A percentile compares a stretch with the other conserved stretches of the same genome.
phyloP scores from a whole-genome alignment of 441 rosid species.

The Mallotus repandus region DNA sequence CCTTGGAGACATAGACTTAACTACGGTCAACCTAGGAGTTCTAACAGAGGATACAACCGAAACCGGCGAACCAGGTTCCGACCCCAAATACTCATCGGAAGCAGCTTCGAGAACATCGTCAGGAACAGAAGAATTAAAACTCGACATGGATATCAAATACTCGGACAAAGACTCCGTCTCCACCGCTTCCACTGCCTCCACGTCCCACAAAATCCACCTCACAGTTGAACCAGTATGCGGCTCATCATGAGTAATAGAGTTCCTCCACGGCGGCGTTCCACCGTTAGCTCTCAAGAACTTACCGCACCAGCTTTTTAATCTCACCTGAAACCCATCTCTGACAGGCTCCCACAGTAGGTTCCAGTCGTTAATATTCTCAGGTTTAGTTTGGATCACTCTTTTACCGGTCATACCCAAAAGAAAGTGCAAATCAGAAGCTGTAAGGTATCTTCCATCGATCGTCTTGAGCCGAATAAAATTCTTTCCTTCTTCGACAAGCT shows the following conservation, averaged over 20 bases:
- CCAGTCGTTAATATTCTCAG: constrained; percentile 45
- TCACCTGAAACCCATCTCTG: constrained; percentile 59
- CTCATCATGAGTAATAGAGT: constrained; percentile 82
- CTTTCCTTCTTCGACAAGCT: constrained; percentile 29
- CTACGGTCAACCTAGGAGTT: constrained; percentile 38
- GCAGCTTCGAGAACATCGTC: constrained; percentile 49
- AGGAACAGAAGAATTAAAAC: constrained; percentile 46
- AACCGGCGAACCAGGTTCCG: constrained; percentile 47
- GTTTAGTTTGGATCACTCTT: constrained; percentile 57
- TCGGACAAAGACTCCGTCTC: constrained; percentile 32
- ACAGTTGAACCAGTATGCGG: constrained; percentile 69
- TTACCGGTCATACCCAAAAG: constrained; percentile 81
- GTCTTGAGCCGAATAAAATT: constrained; percentile 42
- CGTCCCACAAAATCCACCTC: constrained; percentile 75
- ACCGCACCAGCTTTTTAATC: constrained; percentile 65
- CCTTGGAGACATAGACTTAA: constrained; percentile 41
- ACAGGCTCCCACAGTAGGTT: constrained; percentile 85
- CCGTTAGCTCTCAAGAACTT: constrained; percentile 80
- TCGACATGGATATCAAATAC: constrained; percentile 49
- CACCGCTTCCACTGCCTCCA: constrained; percentile 43
- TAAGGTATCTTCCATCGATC: constrained; percentile 49
- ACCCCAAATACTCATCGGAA: constrained; percentile 39
- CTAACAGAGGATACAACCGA: constrained; percentile 29
- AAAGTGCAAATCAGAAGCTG: constrained; percentile 72
- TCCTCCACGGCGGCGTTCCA: constrained; percentile 93